Evolutionary conservation across 495 filamentous ascomycete species (phyloP), one percentile per base, ranked within the genome.

Genomic region (Neohortaea acidophila): DNA sequence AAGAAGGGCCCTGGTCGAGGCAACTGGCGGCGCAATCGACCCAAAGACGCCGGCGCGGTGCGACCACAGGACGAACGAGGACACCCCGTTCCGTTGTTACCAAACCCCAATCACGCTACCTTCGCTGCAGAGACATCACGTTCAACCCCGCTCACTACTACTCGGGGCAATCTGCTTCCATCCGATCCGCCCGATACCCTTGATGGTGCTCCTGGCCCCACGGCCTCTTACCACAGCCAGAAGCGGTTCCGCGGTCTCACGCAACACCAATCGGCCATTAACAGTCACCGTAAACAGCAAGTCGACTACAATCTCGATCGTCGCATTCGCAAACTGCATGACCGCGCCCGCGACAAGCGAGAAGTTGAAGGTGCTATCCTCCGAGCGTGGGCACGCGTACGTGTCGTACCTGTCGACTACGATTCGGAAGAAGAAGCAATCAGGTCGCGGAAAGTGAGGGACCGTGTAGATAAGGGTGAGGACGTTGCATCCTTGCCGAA

Each of bases 241-340:
- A 72, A 75, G 38, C 73, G 78, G n/a, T 73, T 79, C 2, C 73
- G 89, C 4, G 87, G 85, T 3, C 69, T 92, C 14, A 97, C 89
- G 0, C 79, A 83, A 8, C 89, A 97, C 56, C 89, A 97, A 51
- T 65, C 92, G 21, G 89, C 86, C 6, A 81, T 96, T 3, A 84
- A 93, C 49, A 72, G 78, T 32, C 94, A 93, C 53, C 71, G 91
- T 7, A 80, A 76, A 25, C 76, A 89, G 56, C 79, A 84, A 11
- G 81, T 93, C 28, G 79, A 93, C 36, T 82, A 89, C 51, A 76
- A 89, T 30, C 70, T 97, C 21, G 72, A 81, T 47, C 75, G 79
- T 14, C 81, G 63, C 23, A 61, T 77, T 2, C 69, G 80, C 10
- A 74, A 65, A 53, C 52, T 46, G 32, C 58, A 54, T 28, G 40